Conservation (phyloP, 2,329 filamentous ascomycete genomes). For the Blastomyces percursus region DNA sequence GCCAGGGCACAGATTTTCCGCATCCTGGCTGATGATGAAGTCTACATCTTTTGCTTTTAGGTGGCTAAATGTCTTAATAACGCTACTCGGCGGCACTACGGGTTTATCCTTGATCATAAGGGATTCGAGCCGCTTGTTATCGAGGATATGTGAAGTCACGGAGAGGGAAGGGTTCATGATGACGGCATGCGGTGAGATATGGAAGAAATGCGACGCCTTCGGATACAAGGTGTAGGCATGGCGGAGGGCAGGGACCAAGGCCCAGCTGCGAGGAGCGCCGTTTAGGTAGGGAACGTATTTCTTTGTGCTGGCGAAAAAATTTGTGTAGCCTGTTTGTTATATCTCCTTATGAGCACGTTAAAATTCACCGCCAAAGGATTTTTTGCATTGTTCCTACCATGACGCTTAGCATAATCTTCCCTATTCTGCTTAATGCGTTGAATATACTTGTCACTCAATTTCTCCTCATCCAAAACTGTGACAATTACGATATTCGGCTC, state of each 20-base stretch:
- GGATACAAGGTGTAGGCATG: conserved; percentile 77
- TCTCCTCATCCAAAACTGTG: conserved; percentile 63
- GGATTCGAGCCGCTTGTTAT: conserved; percentile 54
- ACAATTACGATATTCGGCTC: conserved; percentile 59
- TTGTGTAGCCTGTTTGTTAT: conserved; percentile 59
- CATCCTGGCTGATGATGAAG: conserved; percentile 74
- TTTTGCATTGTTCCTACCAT: conserved; percentile 50
- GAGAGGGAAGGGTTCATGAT: conserved; percentile 73
- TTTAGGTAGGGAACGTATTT: conserved; percentile 50
- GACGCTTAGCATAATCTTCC: conserved; percentile 68
- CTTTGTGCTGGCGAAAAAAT: conserved; percentile 66
- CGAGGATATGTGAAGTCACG: conserved; percentile 61
- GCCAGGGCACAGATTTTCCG: conserved; percentile 60
- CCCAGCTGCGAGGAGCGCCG: conserved; percentile 37
- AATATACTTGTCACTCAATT: conserved; percentile 55
- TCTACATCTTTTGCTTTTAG: conserved; percentile 69
- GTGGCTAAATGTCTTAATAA: conserved; percentile 87
- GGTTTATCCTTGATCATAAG: conserved; percentile 77
- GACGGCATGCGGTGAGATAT: conserved; percentile 69
- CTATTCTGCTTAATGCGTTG: conserved; percentile 71
- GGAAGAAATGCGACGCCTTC: conserved; percentile 72
- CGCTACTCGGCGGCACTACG: conserved; percentile 87
- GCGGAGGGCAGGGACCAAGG: conserved; percentile 71
- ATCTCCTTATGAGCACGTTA: conserved; percentile 7
- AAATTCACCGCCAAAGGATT: neutral